Conservation (phyloP, 169 alveolate species). For the Babesia caballi region DNA sequence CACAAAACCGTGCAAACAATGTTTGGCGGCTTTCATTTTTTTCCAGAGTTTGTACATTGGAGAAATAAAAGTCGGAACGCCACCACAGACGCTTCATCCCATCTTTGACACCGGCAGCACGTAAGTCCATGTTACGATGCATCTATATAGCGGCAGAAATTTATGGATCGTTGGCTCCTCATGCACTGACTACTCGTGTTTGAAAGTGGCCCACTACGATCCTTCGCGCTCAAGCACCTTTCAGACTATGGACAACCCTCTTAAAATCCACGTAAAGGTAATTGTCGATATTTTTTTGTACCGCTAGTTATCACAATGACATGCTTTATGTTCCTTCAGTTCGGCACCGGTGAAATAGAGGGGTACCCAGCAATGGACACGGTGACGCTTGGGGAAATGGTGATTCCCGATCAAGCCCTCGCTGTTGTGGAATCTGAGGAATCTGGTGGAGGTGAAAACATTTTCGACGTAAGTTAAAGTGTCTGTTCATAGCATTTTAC, state of each 20-base stretch:
- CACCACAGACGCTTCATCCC: slow-evolving; percentile 79
- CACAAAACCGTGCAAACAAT: neutral
- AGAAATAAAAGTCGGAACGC: slow-evolving; percentile 71
- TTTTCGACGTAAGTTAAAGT: slow-evolving; percentile 62
- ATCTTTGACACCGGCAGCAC: slow-evolving; percentile 84
- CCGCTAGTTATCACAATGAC: neutral
- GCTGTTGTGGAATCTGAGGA: slow-evolving; percentile 81
- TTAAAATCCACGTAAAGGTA: slow-evolving; percentile 75
- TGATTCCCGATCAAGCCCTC: slow-evolving; percentile 74
- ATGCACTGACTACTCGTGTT: slow-evolving; percentile 74
- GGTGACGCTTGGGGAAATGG: slow-evolving; percentile 73
- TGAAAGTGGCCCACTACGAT: slow-evolving; percentile 65
- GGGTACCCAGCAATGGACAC: slow-evolving; percentile 81
- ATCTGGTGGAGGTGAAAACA: slow-evolving; percentile 54
- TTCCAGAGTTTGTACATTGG: slow-evolving; percentile 73
- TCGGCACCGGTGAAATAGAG: slow-evolving; percentile 85
- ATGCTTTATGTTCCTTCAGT: slow-evolving; percentile 11
- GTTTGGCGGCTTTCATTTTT: neutral
- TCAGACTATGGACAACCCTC: slow-evolving; percentile 51
- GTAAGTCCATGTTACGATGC: neutral
- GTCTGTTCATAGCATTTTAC: too few relatives aligned
- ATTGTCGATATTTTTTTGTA: neutral
- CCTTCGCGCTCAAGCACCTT: slow-evolving; percentile 71
- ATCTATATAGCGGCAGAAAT: slow-evolving; percentile 33
- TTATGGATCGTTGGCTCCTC: slow-evolving; percentile 78